phyloP scores from a whole-genome alignment of 2,329 filamentous ascomycete species.

The Aspergillus hortae region DNA sequence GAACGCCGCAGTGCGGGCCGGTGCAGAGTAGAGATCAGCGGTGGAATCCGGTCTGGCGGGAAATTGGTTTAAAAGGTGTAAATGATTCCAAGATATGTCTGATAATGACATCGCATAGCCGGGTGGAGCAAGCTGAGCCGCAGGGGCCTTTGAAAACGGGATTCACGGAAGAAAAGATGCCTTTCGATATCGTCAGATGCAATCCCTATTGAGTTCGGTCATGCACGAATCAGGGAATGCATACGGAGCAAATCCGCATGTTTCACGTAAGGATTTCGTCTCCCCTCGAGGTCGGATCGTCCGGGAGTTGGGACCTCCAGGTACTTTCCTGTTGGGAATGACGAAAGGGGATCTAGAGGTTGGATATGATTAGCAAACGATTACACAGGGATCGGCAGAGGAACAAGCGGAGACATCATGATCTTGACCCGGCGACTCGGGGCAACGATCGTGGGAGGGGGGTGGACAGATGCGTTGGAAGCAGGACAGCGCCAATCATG shows the following conservation, averaged over 20 bases:
- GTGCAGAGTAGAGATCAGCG: constrained; percentile 20
- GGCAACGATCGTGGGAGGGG: neutral
- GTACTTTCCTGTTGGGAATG: constrained; percentile 1
- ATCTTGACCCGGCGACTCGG: neutral
- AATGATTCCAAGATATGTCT: constrained; percentile 30
- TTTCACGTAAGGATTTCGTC: constrained; percentile 6
- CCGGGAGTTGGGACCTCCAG: constrained; percentile 4
- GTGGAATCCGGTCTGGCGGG: constrained; percentile 27
- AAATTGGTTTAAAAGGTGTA: constrained; percentile 29
- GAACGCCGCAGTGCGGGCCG: constrained; percentile 19
- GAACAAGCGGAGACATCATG: neutral
- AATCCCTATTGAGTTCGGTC: neutral
- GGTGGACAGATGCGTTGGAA: neutral
- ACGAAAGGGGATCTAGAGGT: constrained; percentile 8
- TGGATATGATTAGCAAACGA: constrained; percentile 7
- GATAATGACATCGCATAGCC: constrained; percentile 36
- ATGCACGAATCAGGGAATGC: constrained; percentile 4
- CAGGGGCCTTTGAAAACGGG: constrained; percentile 7
- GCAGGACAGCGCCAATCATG: neutral
- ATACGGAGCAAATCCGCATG: constrained; percentile 14
- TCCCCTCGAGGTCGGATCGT: constrained; percentile 1
- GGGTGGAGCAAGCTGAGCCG: constrained; percentile 3
- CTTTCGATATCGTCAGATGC: constrained; percentile 5
- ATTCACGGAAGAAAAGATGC: constrained; percentile 10
- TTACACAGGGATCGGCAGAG: neutral